Evolutionary conservation across 176 grass and related monocot species (phyloP).

Genomic region (Miscanthus lutarioriparius): DNA sequence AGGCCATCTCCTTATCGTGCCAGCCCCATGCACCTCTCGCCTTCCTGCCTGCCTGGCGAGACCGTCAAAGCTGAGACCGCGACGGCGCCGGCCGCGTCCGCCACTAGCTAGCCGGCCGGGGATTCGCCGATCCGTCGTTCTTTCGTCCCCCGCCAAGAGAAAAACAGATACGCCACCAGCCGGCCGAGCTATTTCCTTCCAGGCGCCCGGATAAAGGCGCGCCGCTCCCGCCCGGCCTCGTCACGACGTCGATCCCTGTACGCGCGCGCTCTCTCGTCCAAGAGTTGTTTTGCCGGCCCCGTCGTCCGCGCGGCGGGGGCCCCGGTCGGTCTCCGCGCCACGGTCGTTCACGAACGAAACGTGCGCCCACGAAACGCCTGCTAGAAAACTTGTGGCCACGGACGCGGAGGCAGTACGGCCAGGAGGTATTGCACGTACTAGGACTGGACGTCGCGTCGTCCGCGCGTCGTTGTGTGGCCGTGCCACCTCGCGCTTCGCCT

Average conservation of each 20-base stretch:
- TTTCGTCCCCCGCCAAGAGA: not conserved
- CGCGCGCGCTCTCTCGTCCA: conserved; percentile 14
- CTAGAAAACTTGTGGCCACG: conserved; percentile 19
- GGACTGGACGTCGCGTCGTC: too few species aligned
- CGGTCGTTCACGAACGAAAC: not conserved
- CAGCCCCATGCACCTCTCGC: too few species aligned
- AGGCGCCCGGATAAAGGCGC: too few species aligned
- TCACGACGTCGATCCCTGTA: too few species aligned
- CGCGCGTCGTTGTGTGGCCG: too few species aligned
- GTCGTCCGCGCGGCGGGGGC: too few species aligned
- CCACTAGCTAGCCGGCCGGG: not conserved
- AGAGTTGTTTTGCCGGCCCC: not conserved
- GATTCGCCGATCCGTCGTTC: not conserved
- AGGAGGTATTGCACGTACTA: too few species aligned
- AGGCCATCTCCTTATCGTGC: too few species aligned
- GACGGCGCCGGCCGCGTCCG: not conserved
- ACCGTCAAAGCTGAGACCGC: not conserved
- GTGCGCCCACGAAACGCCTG: not conserved
- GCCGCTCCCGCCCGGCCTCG: not conserved
- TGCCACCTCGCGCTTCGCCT: too few species aligned
- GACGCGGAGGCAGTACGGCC: not conserved
- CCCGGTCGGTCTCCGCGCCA: too few species aligned
- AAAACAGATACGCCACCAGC: not conserved
- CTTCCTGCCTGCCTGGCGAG: too few species aligned
- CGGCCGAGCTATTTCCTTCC: not conserved